Percentiles rank a stretch among this genome's conserved stretches.
These are phyloP conservation scores for Theileria orientalis DNA, from an alignment of 169 alveolate species.

Conservation along the genomic window DNA sequence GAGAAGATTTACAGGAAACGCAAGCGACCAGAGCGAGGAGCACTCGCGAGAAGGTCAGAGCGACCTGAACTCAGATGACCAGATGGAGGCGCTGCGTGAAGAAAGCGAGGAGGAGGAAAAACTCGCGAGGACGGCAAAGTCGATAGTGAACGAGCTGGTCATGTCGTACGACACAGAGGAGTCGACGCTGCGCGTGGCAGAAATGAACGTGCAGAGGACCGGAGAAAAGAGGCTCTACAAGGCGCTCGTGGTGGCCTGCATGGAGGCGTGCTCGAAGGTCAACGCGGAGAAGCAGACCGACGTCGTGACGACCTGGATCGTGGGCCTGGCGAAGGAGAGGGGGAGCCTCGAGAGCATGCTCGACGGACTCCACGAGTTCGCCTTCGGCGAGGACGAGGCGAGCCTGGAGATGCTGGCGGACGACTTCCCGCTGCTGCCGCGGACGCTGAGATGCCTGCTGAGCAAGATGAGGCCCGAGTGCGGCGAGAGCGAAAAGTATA, in stretches of 20 bases:
- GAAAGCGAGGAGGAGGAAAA: conserved; percentile 4
- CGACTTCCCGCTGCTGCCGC: conserved; percentile 63
- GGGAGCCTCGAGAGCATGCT: background rate
- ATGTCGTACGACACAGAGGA: conserved; percentile 54
- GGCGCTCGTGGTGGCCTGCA: conserved; percentile 9
- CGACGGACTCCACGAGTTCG: conserved; percentile 36
- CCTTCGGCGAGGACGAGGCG: conserved; percentile 41
- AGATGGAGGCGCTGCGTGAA: background rate
- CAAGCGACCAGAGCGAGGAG: too few relatives aligned
- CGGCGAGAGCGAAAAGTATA: background rate
- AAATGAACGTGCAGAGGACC: conserved; percentile 28
- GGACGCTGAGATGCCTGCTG: conserved; percentile 35
- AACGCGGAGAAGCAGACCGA: conserved; percentile 47
- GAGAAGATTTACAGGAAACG: too few relatives aligned
- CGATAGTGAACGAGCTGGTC: conserved; percentile 48
- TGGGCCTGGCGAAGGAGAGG: conserved; percentile 31
- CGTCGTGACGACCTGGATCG: conserved; percentile 47
- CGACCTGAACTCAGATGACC: too few relatives aligned
- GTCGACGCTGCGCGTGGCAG: conserved; percentile 50
- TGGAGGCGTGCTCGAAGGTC: conserved; percentile 62
- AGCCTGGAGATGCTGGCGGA: conserved; percentile 54
- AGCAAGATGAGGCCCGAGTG: conserved; percentile 36
- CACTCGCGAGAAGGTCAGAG: background rate
- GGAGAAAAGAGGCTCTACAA: conserved; percentile 34
- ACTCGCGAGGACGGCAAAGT: conserved; percentile 12